Base-by-base conservation (phyloP, 2,329 filamentous ascomycete genomes). In the Dichotomopilus funicola region DNA sequence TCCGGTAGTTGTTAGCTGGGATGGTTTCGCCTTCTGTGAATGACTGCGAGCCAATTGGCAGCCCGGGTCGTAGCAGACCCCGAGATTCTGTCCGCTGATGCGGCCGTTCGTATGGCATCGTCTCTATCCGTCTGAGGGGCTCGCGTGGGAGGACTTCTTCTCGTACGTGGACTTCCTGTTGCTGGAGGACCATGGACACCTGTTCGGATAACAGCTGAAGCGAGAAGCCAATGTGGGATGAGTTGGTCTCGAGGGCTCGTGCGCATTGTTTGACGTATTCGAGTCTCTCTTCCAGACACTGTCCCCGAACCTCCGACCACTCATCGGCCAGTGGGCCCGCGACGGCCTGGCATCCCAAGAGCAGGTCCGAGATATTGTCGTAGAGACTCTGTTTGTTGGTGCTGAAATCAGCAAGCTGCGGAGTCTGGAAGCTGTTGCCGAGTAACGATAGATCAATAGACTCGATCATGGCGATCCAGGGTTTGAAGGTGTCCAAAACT, bases 361-460 rank as follows among this genome's bases (percentile, higher is more conserved):
- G 74, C 34, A 99, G 80, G 68, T 97, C 94, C 7, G 91, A 91
- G 54, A 96, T 87, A 57, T 91, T 88, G 70, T 97, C 94, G 71
- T 97, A 97, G 13, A 95, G 78, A 63, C 87, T 88, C 70, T 99
- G 94, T 72, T 97, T 97, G 69, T 95, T 89, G 36, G 86, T 81
- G 65, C 85, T 86, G 69, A 96, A 96, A 63, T 97, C 94, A 48
- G 85, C 80, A 36, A 97, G 74, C 64, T 95, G 89, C 0, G 91
- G 90, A 44, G 88, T 92, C 68, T 92, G 88, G 62, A 91, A 86
- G 56, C 81, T 86, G 56, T 87, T 86, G 42, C 85, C 86, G 2
- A 97, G 75, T 0, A 87, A 82, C 0, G 88, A 87, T 11, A 99
- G 79, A 64, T 97, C 91, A 69, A 96, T 88, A 2, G 91, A 95